Conservation (phyloP, 495 filamentous ascomycete genomes). For the Trypethelium eluteriae region DNA sequence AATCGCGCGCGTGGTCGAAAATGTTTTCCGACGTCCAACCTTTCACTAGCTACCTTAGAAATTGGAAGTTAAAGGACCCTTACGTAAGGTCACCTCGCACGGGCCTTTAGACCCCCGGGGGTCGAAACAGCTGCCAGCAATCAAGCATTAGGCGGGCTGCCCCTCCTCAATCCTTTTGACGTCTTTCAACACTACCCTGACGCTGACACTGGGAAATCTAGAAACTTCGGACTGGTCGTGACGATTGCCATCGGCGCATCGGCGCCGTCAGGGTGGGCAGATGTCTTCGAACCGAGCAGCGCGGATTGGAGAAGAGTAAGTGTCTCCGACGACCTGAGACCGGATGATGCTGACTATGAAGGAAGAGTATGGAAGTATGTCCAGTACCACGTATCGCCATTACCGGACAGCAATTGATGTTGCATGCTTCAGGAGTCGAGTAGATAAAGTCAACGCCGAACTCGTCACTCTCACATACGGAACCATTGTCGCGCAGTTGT, state of each 20-base stretch:
- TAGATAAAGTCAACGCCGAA: slow-evolving; percentile 80
- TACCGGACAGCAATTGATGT: slow-evolving; percentile 12
- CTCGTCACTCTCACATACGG: slow-evolving; percentile 96
- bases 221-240: background rate
- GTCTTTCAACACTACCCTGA: background rate
- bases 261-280: slow-evolving; percentile 3
- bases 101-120: no score
- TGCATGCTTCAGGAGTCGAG: slow-evolving; percentile 46
- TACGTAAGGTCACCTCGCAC: background rate
- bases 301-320: slow-evolving; percentile 95
- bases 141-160: no score
- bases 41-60: no score
- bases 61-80: background rate
- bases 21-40: no score
- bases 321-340: background rate
- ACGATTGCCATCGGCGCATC: background rate
- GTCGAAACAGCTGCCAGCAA: no score
- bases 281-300: slow-evolving; percentile 88
- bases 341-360: slow-evolving; percentile 19
- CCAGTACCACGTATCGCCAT: background rate
- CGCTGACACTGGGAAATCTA: background rate
- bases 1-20: no score
- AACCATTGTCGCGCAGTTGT: slow-evolving; percentile 92
- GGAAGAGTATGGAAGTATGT: slow-evolving; percentile 95
- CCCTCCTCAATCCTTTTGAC: background rate